phyloP scores from a whole-genome alignment of 352 stramenopile species.

The Pythium insidiosum region DNA sequence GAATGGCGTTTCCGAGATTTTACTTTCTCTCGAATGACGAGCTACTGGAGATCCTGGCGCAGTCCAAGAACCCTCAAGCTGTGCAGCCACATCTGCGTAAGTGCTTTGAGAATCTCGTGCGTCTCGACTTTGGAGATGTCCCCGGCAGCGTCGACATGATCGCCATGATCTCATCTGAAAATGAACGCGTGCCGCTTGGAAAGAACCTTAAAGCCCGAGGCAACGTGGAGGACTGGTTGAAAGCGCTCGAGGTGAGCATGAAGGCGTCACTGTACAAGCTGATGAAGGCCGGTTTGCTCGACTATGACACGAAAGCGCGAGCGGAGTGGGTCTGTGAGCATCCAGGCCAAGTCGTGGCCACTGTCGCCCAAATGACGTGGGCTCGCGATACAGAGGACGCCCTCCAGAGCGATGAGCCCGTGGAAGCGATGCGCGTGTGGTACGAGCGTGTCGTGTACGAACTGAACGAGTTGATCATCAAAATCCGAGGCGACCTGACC shows the following conservation, averaged over 20 bases:
- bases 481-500: slow-evolving; percentile 86
- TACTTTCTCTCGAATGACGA: slow-evolving; percentile 96
- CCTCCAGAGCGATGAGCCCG: slow-evolving; percentile 25
- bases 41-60: slow-evolving; percentile 91
- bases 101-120: slow-evolving; percentile 90
- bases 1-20: slow-evolving; percentile 90
- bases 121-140: slow-evolving; percentile 73
- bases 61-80: slow-evolving; percentile 92
- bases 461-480: slow-evolving; percentile 88
- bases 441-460: slow-evolving; percentile 73
- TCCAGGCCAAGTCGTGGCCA: slow-evolving; percentile 90
- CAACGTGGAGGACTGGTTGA: slow-evolving; percentile 86
- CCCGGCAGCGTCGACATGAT: slow-evolving; percentile 88
- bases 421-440: slow-evolving; percentile 58
- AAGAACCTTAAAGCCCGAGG: slow-evolving; percentile 92
- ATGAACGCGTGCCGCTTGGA: slow-evolving; percentile 78
- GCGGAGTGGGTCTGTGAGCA: slow-evolving; percentile 86
- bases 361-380: slow-evolving; percentile 92
- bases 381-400: slow-evolving; percentile 84
- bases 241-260: slow-evolving; percentile 85
- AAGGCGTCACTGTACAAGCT: slow-evolving; percentile 88
- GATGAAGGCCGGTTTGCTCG: slow-evolving; percentile 88
- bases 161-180: slow-evolving; percentile 90
- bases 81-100: slow-evolving; percentile 93
- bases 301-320: slow-evolving; percentile 84